Evolutionary conservation across 805 yeast species (phyloP), one percentile per base, ranked within the genome.

Genomic region (Zygosaccharomyces rouxii): DNA sequence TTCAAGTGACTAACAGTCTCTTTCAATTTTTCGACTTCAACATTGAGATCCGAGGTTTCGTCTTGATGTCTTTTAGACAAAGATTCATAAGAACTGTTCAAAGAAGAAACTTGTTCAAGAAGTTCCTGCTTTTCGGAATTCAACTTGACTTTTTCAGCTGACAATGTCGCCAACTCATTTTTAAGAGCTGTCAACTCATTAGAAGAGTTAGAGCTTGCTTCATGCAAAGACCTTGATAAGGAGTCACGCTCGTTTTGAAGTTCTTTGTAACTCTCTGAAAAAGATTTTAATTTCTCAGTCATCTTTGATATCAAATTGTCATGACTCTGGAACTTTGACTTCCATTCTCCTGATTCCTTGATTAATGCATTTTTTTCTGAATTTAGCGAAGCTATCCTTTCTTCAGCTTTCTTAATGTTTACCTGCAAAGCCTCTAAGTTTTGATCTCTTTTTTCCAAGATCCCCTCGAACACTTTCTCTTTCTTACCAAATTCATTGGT

Each of bases 221-320:
- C 26, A 2, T 54, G 35, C 3, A 67, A 9, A 5, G 50, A 13
- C 7, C 49, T 40, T 25, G 59, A 59, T 13, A 65, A 41, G 3
- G 19, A 23, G 5, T 54, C 53, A 37, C 62, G 64, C 21, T 62
- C 67, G 1, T 30, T 18, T 14, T 59, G 58, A 16, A 69, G 44
- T 6, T 62, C 64, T 35, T 63, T 63, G 39, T 57, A 66, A 6
- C 58, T 57, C 5, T 57, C 51, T 1, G 78, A 78, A 14, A 79
- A 59, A 1, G 69, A 62, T 54, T 73, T 72, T 35, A 78, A 56
- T 56, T 76, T 77, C 14, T 69, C 75, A 0, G 78, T 72, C 40
- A 78, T 52, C 49, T 72, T 75, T 3, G 71, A 67, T 21, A 74
- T 69, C 26, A 74, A 53, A 1, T 55, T 38, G 26, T 69, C 68